Base-by-base conservation (phyloP, 176 grass and related monocot genomes). In the Phyllostachys edulis region DNA sequence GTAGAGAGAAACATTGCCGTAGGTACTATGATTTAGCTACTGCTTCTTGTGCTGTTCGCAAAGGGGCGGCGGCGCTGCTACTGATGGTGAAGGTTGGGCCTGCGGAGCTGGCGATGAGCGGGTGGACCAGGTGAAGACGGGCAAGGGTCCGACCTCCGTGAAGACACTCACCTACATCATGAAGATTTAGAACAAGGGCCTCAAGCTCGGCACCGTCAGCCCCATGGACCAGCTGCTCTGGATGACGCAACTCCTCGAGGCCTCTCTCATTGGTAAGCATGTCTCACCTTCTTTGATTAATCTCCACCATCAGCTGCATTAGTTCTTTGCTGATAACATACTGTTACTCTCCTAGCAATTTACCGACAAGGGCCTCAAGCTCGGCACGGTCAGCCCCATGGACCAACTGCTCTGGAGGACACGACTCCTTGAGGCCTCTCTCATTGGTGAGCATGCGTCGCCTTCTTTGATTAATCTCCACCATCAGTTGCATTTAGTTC, bases 151-250 rank as follows among this genome's bases (percentile, higher is more conserved):
- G 5, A 0, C 39, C 39, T 7, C 39, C 39, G 39, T 40, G 39
- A 40, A 40, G 39, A 40, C 6, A 6, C 39, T 40, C 39, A 40
- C 39, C 4, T 6, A 1, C 39, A 40, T 40, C 39, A 5, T 7
- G 39, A 40, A 40, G 39, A 40, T 40, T 1, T 1, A 40, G 39
- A 40, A 40, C 5, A 6, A 1, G 39, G 39, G 39, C 39, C 39
- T 40, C n/a, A n/a, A n/a, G n/a, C n/a, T n/a, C 38, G 96, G 93
- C 54, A 92, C 87, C 18, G 77, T 95, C 45, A 93, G 90, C 59
- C 96, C 96, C 54, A 98, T 95, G 96, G 96, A 98, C 85, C 96
- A 98, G 91, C 91, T 98, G 88, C 87, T 98, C 46, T 98, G 96
- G 96, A 66, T 91, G 75, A 95, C 96, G 13, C 92, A 95, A 76